Base-by-base conservation (phyloP, 2,329 filamentous ascomycete species). In the Chaetomiaceae sp. region DNA sequence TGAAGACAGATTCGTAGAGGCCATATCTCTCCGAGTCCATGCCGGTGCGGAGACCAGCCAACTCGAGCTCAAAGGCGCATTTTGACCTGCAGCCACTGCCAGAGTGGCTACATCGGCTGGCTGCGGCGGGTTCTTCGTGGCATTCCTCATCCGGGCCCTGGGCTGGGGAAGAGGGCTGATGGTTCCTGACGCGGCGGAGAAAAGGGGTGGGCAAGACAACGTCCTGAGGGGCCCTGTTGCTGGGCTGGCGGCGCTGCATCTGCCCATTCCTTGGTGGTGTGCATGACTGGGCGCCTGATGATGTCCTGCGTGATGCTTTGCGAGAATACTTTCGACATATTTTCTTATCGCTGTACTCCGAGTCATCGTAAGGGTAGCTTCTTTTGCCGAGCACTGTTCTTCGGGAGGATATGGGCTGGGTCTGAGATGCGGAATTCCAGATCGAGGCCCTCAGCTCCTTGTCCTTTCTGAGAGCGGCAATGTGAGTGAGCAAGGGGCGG, bases 1-100 rank as follows among this genome's bases (percentile, higher is more conserved):
- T 68, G 52, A 74, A 72, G 47, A 79, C 69, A 2, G 74, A 71
- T 51, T 77, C 72, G 44, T 75, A 72, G n/a, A 73, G 70, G 2
- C 62, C 63, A 45, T 70, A 70, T 17, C 61, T 65, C 23, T 61
- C 60, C 3, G 66, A 48, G 2, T 67, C 54, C 4, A 66, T 64
- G 6, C 56, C 59, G 15, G 61, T 58, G n/a, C 69, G 67, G 7
- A 78, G 53, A 12, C 59, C 54, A 4, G 62, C 57, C 47, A 77
- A 63, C 3, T 70, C 69, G 22, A 66, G 61, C 25, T 72, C 68
- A 2, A 71, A 63, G 4, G 57, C 51, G 29, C 64, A 61, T 58
- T 50, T 63, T 58, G 40, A 45, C 33, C 40, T 57, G 45, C 47
- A 46, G 31, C 47, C 46, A 15, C 22, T 43, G 6, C 19, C 29